A percentile compares a stretch with the other conserved stretches of the same genome.
phyloP scores from a whole-genome alignment of 73 alveolate genomes.

The Paraurostyla sp. region DNA sequence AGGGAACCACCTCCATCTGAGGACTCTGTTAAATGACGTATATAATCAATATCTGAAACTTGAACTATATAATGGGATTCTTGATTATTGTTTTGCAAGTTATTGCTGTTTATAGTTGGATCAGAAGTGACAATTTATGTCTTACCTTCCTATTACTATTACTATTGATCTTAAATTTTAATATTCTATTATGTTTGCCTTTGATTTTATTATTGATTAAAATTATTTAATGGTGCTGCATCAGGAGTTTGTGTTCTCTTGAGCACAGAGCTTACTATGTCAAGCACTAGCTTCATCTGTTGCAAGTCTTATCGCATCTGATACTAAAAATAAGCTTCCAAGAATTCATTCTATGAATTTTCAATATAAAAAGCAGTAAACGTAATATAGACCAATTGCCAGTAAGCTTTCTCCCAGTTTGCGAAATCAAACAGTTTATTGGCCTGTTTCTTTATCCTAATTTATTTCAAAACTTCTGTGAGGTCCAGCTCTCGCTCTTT shows the following conservation, averaged over 20 bases:
- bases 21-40: background rate
- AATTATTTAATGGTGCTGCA: no score
- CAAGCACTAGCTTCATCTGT: constrained; percentile 27
- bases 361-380: constrained; percentile 39
- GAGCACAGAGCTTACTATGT: background rate
- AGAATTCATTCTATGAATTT: background rate
- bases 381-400: constrained; percentile 2
- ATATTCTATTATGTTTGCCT: no score
- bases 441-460: constrained; percentile 3
- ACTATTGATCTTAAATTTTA: no score
- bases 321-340: background rate
- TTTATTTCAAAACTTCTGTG: constrained; percentile 35
- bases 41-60: constrained; percentile 21
- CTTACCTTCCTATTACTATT: no score
- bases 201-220: no score
- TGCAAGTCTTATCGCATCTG: background rate
- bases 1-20: background rate
- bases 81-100: background rate
- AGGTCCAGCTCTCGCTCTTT: constrained; percentile 12
- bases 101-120: no score
- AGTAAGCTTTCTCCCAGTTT: constrained; percentile 27
- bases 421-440: background rate
- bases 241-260: constrained; percentile 1
- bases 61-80: constrained; percentile 4
- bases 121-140: no score